Evolutionary conservation across 2,329 filamentous ascomycete genomes (phyloP), one percentile per base, ranked within the genome.

Genomic region (Aschersonia sp.): DNA sequence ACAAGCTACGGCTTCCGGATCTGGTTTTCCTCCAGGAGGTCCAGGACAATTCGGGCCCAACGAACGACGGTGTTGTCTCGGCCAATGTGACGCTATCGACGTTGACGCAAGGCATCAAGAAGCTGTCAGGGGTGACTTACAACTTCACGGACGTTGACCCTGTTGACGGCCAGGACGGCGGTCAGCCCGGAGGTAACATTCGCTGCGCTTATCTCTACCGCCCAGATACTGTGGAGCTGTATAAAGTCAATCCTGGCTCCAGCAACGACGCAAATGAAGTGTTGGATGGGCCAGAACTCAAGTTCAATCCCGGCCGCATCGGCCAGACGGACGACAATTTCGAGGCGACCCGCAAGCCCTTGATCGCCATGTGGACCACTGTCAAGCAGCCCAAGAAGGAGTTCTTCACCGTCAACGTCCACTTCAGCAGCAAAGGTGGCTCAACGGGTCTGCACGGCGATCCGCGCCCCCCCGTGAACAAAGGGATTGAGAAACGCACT

Each of bases 381-480:
- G 63, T 76, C 35, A 70, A 73, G 49, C 71, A 70, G 4, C 63
- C 61, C 31, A 66, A 69, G 50, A 73, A 70, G 51, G 57, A 63
- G 0, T 80, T 86, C 63, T 86, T 83, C 62, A 85, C 83, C 2
- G 68, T 87, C 52, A 85, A 86, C 57, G 78, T 85, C 40, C 82
- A 86, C 64, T 78, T 78, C 56, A 70, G 70, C 1, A 78, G 73
- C 56, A 86, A 86, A 64, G 79, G 79, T 31, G 82, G 82, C 39
- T 75, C 76, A 29, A 76, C 76, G 5, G 73, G 75, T 6, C 62
- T 85, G 8, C 74, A 85, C 51, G 81, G 82, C 6, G 81, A 86
- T 55, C 65, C 72, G 0, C 69, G 83, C 7, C 78, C 82, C 1
- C 83, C 82, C 0, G 68, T 83, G 8, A 86, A 87, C 59, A 73